Conservation (phyloP, 2,329 filamentous ascomycete genomes). For the Dryadomyces sulphureus region DNA sequence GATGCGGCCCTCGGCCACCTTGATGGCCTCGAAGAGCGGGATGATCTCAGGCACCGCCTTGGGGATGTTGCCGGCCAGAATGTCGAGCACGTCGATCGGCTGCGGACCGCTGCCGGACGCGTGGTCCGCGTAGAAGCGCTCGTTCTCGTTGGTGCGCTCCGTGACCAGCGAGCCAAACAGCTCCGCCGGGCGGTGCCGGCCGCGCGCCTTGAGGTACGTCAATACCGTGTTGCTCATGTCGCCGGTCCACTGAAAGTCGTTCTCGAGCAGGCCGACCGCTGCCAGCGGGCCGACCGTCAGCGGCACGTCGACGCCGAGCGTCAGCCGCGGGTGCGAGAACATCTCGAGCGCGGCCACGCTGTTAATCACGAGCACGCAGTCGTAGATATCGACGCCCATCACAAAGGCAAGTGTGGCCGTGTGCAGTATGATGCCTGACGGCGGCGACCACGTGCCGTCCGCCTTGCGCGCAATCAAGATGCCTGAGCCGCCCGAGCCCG, state of each 20-base stretch:
- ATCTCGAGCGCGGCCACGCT: conserved; percentile 69
- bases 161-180: conserved; percentile 41
- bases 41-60: conserved; percentile 38
- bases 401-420: conserved; percentile 81
- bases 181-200: conserved; percentile 38
- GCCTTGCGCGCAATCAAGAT: conserved; percentile 71
- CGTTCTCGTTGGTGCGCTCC: conserved; percentile 44
- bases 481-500: conserved; percentile 79
- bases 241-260: conserved; percentile 27
- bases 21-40: conserved; percentile 67
- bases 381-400: conserved; percentile 86
- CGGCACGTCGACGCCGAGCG: conserved; percentile 29
- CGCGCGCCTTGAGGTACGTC: conserved; percentile 43
- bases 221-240: conserved; percentile 40
- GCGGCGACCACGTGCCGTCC: conserved; percentile 55
- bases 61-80: conserved; percentile 40
- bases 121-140: conserved; percentile 36
- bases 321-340: conserved; percentile 66
- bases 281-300: conserved; percentile 40
- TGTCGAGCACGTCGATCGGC: conserved; percentile 36
- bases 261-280: conserved; percentile 33
- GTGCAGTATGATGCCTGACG: conserved; percentile 80
- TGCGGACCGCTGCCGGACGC: not conserved
- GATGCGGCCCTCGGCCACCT: conserved; percentile 69
- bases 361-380: conserved; percentile 88